phyloP scores from a whole-genome alignment of 345 rosid genomes.

The Arabidopsis arenosa region DNA sequence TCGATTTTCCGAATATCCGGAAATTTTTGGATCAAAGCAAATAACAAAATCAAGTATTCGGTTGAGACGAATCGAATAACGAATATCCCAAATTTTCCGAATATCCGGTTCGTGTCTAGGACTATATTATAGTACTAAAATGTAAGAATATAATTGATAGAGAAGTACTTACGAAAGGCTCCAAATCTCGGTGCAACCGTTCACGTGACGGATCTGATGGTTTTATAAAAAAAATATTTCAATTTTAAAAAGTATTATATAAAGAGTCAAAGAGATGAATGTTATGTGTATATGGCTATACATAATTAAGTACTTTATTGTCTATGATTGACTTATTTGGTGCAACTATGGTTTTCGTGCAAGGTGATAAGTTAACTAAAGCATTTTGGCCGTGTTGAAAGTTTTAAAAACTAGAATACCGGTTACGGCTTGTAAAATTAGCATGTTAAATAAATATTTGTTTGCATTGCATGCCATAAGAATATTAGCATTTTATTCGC shows the following conservation, averaged over 20 bases:
- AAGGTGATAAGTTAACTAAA: constrained; percentile 9
- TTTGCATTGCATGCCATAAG: not conserved
- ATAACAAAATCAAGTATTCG: too few relatives aligned
- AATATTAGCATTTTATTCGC: not conserved
- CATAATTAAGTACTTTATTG: not conserved
- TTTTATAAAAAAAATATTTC: not conserved
- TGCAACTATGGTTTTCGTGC: constrained; percentile 4
- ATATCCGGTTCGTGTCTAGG: too few relatives aligned
- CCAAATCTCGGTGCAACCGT: constrained; percentile 42
- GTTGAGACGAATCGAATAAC: too few relatives aligned
- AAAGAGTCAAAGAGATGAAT: not conserved
- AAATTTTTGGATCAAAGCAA: too few relatives aligned
- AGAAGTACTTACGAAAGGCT: constrained; percentile 28
- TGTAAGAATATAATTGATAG: not conserved
- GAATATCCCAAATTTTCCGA: too few relatives aligned
- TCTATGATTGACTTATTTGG: constrained; percentile 30
- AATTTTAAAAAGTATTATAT: not conserved
- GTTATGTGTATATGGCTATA: not conserved
- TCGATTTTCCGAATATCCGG: too few relatives aligned
- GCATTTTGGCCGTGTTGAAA: not conserved
- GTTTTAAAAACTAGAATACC: too few relatives aligned
- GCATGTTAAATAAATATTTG: not conserved
- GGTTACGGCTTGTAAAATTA: too few relatives aligned
- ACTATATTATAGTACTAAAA: too few relatives aligned
- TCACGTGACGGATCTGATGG: constrained; percentile 46